Evolutionary conservation across 441 rosid genomes (phyloP).

Genomic region (Melastoma candidum): DNA sequence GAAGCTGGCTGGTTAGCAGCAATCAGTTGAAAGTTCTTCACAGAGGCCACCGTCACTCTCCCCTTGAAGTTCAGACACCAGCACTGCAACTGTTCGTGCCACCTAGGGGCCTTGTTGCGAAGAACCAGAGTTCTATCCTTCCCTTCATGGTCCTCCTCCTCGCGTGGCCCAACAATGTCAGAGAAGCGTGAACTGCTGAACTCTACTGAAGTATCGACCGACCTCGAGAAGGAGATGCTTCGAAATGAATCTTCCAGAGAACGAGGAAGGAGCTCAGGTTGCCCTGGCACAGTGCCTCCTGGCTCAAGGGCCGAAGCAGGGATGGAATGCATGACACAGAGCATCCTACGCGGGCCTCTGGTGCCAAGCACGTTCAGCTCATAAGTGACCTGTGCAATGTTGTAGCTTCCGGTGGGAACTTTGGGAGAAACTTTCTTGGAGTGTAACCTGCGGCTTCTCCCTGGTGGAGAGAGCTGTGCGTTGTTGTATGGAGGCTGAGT

Average conservation of each 20-base stretch:
- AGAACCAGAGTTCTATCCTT: constrained; percentile 15
- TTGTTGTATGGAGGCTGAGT: constrained; percentile 19
- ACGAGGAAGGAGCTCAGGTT: constrained; percentile 16
- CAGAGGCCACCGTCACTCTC: constrained; percentile 20
- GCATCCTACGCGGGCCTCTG: constrained; percentile 21
- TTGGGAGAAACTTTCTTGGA: constrained; percentile 20
- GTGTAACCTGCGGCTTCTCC: constrained; percentile 15
- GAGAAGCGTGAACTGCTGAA: constrained; percentile 20
- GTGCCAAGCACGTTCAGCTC: constrained; percentile 21
- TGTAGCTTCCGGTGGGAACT: constrained; percentile 18
- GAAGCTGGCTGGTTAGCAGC: constrained; percentile 14
- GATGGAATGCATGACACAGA: constrained; percentile 17
- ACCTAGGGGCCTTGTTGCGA: constrained; percentile 16
- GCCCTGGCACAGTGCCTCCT: constrained; percentile 17
- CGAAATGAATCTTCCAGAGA: constrained; percentile 19
- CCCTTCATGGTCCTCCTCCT: constrained; percentile 11
- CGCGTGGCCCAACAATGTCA: constrained; percentile 11
- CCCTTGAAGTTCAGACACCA: constrained; percentile 22
- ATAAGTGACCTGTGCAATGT: constrained; percentile 17
- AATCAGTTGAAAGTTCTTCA: constrained; percentile 21
- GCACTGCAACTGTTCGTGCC: constrained; percentile 22
- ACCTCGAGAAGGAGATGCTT: constrained; percentile 16
- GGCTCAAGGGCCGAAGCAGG: constrained; percentile 16
- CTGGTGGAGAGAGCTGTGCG: constrained; percentile 14
- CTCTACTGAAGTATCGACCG: constrained; percentile 9